These are phyloP conservation scores for Cucurbita pepo DNA, from an alignment of 306 rosid species.

Conservation along the genomic window DNA sequence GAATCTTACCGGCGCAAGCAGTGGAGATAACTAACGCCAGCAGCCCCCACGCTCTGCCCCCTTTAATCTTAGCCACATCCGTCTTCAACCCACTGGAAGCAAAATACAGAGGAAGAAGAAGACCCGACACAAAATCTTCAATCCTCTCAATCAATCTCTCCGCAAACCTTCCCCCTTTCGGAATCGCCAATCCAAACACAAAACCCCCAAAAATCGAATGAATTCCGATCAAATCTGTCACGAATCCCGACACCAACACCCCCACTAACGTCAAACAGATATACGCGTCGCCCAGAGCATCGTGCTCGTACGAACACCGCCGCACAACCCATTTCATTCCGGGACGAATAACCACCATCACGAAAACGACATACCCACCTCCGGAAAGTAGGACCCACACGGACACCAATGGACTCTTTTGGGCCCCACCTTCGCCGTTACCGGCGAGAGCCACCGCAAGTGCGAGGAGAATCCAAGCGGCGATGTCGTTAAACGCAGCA, in stretches of 20 bases:
- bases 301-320: conserved; percentile 28
- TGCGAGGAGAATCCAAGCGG: conserved; percentile 74
- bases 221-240: conserved; percentile 69
- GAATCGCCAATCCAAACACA: conserved; percentile 63
- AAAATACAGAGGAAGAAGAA: conserved; percentile 70
- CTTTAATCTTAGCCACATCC: conserved; percentile 45
- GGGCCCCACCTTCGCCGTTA: conserved; percentile 7
- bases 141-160: conserved; percentile 50
- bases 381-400: conserved; percentile 72
- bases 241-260: conserved; percentile 52
- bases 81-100: conserved; percentile 86
- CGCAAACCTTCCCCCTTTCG: conserved; percentile 42
- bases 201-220: conserved; percentile 82
- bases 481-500: conserved; percentile 76
- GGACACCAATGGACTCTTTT: conserved; percentile 43
- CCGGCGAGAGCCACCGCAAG: conserved; percentile 65
- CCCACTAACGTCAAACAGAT: conserved; percentile 52
- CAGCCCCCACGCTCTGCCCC: conserved; percentile 57
- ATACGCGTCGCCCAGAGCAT: conserved; percentile 31
- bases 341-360: conserved; percentile 44
- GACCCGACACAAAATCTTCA: conserved; percentile 68
- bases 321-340: conserved; percentile 46
- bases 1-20: conserved; percentile 65
- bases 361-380: conserved; percentile 32
- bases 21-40: conserved; percentile 42